phyloP scores from a whole-genome alignment of 805 yeast genomes.

The Maudiozyma serrabonitensis region DNA sequence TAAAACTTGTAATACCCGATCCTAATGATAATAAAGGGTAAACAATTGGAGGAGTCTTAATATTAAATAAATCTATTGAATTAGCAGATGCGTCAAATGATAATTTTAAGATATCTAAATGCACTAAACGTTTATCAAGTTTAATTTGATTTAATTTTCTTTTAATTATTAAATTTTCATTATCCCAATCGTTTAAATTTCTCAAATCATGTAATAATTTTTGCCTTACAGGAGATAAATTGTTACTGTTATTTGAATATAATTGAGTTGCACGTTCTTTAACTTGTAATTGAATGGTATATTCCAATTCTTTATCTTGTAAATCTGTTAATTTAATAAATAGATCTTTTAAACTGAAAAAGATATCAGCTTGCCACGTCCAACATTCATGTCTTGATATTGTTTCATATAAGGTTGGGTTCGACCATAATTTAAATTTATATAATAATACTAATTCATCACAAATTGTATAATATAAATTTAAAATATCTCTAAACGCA shows the following conservation, averaged over 20 bases:
- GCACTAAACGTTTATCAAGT: slow-evolving; percentile 29
- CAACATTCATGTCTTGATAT: slow-evolving; percentile 49
- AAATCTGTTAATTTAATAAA: slow-evolving; percentile 29
- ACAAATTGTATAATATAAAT: slow-evolving; percentile 51
- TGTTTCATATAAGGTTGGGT: slow-evolving; percentile 21
- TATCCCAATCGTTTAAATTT: background rate
- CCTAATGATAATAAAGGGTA: slow-evolving; percentile 24
- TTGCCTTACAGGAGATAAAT: slow-evolving; percentile 2
- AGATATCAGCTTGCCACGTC: slow-evolving; percentile 65
- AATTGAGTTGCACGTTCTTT: slow-evolving; percentile 28
- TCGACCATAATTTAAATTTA: slow-evolving; percentile 34
- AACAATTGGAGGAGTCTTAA: slow-evolving; percentile 29
- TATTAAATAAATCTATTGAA: slow-evolving; percentile 36
- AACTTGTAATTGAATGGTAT: slow-evolving; percentile 42
- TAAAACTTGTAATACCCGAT: slow-evolving; percentile 24
- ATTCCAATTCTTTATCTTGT: slow-evolving; percentile 5
- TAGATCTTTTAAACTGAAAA: slow-evolving; percentile 46
- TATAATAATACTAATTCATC: slow-evolving; percentile 49
- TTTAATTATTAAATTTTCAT: slow-evolving; percentile 5
- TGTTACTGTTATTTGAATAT: background rate
- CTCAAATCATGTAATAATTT: slow-evolving; percentile 3
- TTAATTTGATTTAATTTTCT: slow-evolving; percentile 28
- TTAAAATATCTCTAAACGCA: slow-evolving; percentile 41
- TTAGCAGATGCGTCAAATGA: slow-evolving; percentile 41
- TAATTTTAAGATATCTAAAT: slow-evolving; percentile 35